phyloP scores from a whole-genome alignment of 345 rosid genomes.

The Salix caprea region DNA sequence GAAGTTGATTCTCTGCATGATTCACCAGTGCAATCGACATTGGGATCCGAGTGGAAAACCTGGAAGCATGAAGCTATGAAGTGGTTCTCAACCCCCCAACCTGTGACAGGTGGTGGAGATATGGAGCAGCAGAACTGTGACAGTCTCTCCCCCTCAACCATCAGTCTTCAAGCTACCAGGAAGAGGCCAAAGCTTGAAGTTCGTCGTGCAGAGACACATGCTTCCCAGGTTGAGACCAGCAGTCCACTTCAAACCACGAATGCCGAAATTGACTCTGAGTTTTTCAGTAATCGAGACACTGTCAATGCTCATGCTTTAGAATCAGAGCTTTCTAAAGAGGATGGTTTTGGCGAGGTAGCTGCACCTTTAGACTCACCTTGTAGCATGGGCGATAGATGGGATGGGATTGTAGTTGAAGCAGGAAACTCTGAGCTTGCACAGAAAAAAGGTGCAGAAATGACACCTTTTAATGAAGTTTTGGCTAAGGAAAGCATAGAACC shows the following conservation, averaged over 20 bases:
- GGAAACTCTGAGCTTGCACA: conserved; percentile 34
- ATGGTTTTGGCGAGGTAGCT: conserved; percentile 27
- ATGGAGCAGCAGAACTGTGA: conserved; percentile 37
- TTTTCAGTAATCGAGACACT: conserved; percentile 45
- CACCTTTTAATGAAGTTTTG: conserved; percentile 33
- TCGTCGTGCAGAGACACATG: conserved; percentile 78
- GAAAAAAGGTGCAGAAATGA: conserved; percentile 27
- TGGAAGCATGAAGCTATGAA: conserved; percentile 94
- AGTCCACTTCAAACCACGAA: conserved; percentile 36
- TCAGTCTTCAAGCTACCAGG: conserved; percentile 49
- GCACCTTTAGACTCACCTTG: conserved; percentile 31
- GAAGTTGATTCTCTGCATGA: conserved; percentile 68
- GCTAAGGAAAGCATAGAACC: conserved; percentile 43
- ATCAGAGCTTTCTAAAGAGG: conserved; percentile 31
- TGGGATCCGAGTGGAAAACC: conserved; percentile 92
- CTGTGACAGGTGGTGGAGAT: conserved; percentile 38
- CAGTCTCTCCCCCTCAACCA: conserved; percentile 38
- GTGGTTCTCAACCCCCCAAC: conserved; percentile 66
- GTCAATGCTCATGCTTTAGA: conserved; percentile 28
- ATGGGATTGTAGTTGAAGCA: conserved; percentile 61
- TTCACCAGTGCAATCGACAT: conserved; percentile 54
- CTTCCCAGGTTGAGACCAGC: conserved; percentile 50
- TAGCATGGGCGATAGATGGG: conserved; percentile 64
- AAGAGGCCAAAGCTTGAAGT: conserved; percentile 94
- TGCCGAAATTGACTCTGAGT: conserved; percentile 52